A percentile compares a stretch with the other conserved stretches of the same genome.
Evolutionary conservation across 23 red algal species (phyloP).

Genomic region (Gracilariopsis chorda): DNA sequence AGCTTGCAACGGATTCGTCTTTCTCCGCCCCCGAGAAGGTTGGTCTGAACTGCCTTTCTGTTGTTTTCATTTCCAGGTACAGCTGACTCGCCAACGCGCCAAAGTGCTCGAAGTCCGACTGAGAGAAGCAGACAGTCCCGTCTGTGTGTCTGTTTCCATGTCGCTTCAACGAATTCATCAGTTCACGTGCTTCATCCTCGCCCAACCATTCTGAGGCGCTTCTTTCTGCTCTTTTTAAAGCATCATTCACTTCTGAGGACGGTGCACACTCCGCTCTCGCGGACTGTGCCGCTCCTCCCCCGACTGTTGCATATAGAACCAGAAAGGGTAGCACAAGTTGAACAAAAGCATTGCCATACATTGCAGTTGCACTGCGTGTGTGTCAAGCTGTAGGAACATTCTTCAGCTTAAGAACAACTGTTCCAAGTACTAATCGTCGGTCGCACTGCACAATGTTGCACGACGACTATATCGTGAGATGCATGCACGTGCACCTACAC

Average conservation of each 20-base stretch:
- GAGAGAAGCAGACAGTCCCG: slow-evolving; percentile 34
- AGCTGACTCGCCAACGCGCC: slow-evolving; percentile 25
- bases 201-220: slow-evolving; percentile 4
- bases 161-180: slow-evolving; percentile 11
- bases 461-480: no score
- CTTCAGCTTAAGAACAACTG: no score
- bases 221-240: neutral
- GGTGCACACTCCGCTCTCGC: slow-evolving; percentile 29
- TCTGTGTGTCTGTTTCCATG: neutral
- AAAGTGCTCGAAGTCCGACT: slow-evolving; percentile 26
- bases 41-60: neutral
- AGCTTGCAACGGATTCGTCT: slow-evolving; percentile 12
- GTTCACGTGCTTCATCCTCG: neutral
- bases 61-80: neutral
- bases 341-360: no score
- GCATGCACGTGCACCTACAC: no score
- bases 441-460: no score
- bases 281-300: neutral
- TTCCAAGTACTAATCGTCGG: no score
- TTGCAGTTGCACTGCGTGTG: no score
- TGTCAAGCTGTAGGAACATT: no score
- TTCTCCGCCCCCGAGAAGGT: neutral
- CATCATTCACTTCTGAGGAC: neutral
- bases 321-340: neutral
- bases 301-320: neutral